Evolutionary conservation across 2,329 filamentous ascomycete genomes (phyloP).

Genomic region (Xenoacremonium recifei): DNA sequence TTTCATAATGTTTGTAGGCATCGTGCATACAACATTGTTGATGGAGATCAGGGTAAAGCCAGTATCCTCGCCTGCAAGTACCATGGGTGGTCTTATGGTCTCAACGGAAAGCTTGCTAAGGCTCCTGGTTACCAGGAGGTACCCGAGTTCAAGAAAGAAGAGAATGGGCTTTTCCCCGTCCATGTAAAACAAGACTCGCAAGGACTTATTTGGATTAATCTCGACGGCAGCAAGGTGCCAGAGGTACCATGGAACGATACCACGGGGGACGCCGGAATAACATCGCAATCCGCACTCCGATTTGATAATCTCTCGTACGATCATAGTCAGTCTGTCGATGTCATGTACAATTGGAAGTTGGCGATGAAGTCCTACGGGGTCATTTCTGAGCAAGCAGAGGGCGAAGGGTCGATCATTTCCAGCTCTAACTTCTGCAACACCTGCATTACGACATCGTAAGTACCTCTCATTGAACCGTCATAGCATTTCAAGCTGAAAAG

Average conservation of each 20-base stretch:
- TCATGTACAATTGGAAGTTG: conserved; percentile 60
- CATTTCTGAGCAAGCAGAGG: conserved; percentile 45
- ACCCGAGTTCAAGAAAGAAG: conserved; percentile 52
- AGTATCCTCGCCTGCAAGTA: conserved; percentile 58
- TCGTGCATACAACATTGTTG: conserved; percentile 58
- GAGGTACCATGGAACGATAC: conserved; percentile 52
- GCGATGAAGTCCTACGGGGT: conserved; percentile 64
- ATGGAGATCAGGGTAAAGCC: conserved; percentile 47
- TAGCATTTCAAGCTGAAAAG: neutral
- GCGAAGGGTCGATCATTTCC: conserved; percentile 43
- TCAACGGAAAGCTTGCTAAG: conserved; percentile 56
- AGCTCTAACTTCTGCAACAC: conserved; percentile 52
- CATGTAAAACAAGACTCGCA: conserved; percentile 52
- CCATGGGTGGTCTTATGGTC: conserved; percentile 61
- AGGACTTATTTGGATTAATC: conserved; percentile 59
- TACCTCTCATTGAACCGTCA: conserved; percentile 3
- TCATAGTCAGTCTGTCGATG: conserved; percentile 56
- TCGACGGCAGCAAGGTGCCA: conserved; percentile 45
- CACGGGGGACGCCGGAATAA: conserved; percentile 46
- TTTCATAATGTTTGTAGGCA: conserved; percentile 65
- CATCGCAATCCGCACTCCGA: conserved; percentile 43
- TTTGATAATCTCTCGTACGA: conserved; percentile 56
- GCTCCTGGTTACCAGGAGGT: conserved; percentile 58
- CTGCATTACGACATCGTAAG: conserved; percentile 50
- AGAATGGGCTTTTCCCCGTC: conserved; percentile 56